Base-by-base conservation (phyloP, 2,329 filamentous ascomycete genomes). In the Thelonectria rubi region DNA sequence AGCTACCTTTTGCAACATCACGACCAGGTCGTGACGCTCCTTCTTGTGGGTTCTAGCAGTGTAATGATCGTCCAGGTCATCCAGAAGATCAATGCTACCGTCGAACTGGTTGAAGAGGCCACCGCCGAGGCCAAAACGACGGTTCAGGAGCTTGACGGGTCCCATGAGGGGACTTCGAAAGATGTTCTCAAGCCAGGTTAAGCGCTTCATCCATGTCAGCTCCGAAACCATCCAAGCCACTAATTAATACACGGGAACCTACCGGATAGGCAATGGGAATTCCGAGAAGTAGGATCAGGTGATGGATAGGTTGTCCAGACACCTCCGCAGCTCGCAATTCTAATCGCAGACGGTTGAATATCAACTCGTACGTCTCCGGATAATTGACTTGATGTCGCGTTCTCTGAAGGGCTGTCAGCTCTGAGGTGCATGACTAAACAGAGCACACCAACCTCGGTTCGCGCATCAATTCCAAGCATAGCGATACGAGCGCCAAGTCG, bases 141-240 rank as follows among this genome's bases (percentile, higher is more conserved):
- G 91, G 81, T 97, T 95, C 70, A 97, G 76, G 65, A 98, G 89
- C 72, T 93, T 94, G 73, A 97, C 88, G 0, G 94, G 93, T 0
- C 91, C 93, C 73, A 97, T 94, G 21, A 97, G 69, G 0, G 94
- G 94, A 63, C 92, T 96, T 15, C 86, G 86, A 69, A 98, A 86
- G 60, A 97, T 91, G 72, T 97, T 97, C 75, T 98, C 94, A 5
- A 97, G 84, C 94, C 94, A 97, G n/a, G 94, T 95, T 55, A 97
- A 83, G 69, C 94, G 92, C 84, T 88, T 65, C 7, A 17, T 30
- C 60, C 14, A 34, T 6, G 56, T 71, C 40, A 68, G 63, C 61
- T 37, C 37, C 26, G n/a, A 34, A 11, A 26, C 3, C 40, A 18
- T 11, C 17, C 21, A 5, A 15, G 1, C 32, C 18, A 83, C 1